A percentile compares a stretch with the other conserved stretches of the same genome.
These are phyloP conservation scores for Globisporangium nodosum DNA, from an alignment of 352 stramenopile species.

Conservation along the genomic window DNA sequence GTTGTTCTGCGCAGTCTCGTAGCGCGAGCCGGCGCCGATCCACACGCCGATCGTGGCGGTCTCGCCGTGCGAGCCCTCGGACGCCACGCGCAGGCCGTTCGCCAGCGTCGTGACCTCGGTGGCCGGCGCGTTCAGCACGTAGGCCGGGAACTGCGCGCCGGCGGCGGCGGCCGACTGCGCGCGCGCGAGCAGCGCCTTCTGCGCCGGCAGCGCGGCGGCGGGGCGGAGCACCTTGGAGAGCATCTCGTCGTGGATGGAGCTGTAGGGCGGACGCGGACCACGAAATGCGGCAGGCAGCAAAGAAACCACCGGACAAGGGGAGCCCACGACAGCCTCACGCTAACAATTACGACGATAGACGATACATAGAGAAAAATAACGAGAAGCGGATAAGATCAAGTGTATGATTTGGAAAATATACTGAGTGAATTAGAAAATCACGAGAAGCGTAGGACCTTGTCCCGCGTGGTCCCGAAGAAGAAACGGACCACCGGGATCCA, in stretches of 20 bases:
- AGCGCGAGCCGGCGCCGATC: conserved; percentile 95
- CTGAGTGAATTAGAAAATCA: background rate
- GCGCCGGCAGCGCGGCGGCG: conserved; percentile 26
- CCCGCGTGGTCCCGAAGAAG: too few species aligned
- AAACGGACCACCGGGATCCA: too few species aligned
- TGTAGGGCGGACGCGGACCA: conserved; percentile 10
- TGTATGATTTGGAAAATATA: too few species aligned
- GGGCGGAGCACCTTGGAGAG: conserved; percentile 63
- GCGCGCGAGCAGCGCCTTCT: conserved; percentile 35
- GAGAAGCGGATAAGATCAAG: too few species aligned
- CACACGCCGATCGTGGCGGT: conserved; percentile 98
- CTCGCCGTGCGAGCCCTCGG: conserved; percentile 94
- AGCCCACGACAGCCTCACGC: conserved; percentile 5
- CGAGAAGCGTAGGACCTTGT: background rate
- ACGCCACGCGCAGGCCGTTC: conserved; percentile 97
- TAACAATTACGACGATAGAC: background rate
- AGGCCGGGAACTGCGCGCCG: conserved; percentile 77
- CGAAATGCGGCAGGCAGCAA: conserved; percentile 5
- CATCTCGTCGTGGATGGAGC: conserved; percentile 23
- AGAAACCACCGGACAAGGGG: conserved; percentile 11
- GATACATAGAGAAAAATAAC: too few species aligned
- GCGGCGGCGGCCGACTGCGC: conserved; percentile 63
- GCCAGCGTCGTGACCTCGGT: conserved; percentile 96
- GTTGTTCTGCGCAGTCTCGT: conserved; percentile 99
- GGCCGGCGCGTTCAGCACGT: conserved; percentile 90